Percentiles rank a stretch among this genome's conserved stretches.
These are phyloP conservation scores for Udeniomyces megalosporus DNA, from an alignment of 768 basidiomycete genomes.

Conservation along the genomic window DNA sequence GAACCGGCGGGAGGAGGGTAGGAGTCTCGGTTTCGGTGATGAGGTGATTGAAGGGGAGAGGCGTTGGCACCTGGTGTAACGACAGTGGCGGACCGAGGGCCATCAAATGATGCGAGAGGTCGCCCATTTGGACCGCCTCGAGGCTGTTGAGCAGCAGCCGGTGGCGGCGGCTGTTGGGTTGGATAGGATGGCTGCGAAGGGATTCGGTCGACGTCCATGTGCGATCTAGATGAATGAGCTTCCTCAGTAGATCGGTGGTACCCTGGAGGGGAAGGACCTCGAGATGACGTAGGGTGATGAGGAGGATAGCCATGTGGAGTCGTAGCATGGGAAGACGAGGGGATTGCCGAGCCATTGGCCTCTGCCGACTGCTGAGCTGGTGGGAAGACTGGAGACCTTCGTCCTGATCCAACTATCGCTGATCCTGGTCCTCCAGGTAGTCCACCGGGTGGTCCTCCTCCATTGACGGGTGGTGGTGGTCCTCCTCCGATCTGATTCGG, in stretches of 20 bases:
- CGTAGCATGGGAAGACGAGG: too few relatives aligned
- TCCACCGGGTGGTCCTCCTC: neutral
- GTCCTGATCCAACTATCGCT: neutral
- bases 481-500: conserved; percentile 12
- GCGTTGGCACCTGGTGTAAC: neutral
- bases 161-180: neutral
- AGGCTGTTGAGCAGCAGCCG: neutral
- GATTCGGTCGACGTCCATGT: conserved; percentile 10
- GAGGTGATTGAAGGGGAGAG: neutral
- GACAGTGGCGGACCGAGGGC: neutral
- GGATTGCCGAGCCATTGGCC: neutral
- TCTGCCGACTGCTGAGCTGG: neutral
- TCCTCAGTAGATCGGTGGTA: neutral
- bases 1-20: conserved; percentile 1
- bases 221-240: neutral
- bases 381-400: neutral
- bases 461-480: neutral
- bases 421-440: neutral
- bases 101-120: conserved; percentile 1
- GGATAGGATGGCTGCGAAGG: neutral
- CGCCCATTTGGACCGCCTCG: neutral
- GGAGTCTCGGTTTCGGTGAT: neutral
- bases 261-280: neutral
- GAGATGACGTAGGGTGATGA: neutral
- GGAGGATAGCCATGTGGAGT: neutral